Evolutionary conservation across 73 alveolate species (phyloP).

Genomic region (Tetrahymena elliotti): DNA sequence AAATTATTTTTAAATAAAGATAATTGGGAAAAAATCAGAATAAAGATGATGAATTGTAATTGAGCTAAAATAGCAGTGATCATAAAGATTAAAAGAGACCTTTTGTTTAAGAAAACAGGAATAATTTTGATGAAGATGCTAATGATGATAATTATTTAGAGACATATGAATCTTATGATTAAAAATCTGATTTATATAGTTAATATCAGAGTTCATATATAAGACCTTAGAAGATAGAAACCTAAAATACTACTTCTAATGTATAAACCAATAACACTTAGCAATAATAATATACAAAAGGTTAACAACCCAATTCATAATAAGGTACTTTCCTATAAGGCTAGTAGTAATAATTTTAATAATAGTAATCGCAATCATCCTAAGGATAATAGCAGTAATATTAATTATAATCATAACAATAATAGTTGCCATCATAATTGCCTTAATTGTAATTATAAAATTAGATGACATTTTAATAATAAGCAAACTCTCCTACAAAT

Average conservation of each 20-base stretch:
- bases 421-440: neutral
- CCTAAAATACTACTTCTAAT: neutral
- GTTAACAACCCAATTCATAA: no score
- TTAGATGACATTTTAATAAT: neutral
- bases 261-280: no score
- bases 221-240: neutral
- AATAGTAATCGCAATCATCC: neutral
- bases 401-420: neutral
- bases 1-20: neutral
- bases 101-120: neutral
- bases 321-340: no score
- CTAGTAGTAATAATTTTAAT: no score
- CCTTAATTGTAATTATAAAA: neutral
- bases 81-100: neutral
- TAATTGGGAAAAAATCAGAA: neutral
- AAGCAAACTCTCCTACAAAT: neutral
- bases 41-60: neutral
- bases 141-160: neutral
- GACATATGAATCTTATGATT: neutral
- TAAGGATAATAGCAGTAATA: no score
- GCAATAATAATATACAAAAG: neutral
- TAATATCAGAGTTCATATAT: no score
- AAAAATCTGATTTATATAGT: neutral
- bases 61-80: neutral
- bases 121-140: neutral